Conservation (phyloP, 495 filamentous ascomycete species). For the Aspergillus nanangensis region DNA sequence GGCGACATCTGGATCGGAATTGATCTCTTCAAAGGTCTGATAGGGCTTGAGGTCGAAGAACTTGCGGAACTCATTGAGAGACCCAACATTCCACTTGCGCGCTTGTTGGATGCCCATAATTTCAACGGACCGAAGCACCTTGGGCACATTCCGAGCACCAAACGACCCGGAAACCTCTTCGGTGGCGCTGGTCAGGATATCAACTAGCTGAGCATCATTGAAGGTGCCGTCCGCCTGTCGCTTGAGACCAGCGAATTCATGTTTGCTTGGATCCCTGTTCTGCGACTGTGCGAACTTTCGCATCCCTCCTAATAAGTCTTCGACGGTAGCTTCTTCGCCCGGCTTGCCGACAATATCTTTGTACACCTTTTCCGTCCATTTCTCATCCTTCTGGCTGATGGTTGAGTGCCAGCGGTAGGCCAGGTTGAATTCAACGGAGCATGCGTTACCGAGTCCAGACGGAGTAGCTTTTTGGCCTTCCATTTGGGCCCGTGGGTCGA, state of each 20-base stretch:
- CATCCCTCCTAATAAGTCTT: slow-evolving; percentile 51
- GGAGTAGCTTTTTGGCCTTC: slow-evolving; percentile 9
- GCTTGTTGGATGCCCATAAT: slow-evolving; percentile 71
- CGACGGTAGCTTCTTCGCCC: slow-evolving; percentile 38
- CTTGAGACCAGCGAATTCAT: slow-evolving; percentile 7
- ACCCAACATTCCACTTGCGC: slow-evolving; percentile 65
- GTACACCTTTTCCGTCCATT: slow-evolving; percentile 39
- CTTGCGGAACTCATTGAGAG: slow-evolving; percentile 72
- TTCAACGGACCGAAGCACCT: slow-evolving; percentile 63
- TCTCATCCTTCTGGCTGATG: slow-evolving; percentile 36
- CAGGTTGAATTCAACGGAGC: slow-evolving; percentile 49
- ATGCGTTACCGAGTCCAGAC: slow-evolving; percentile 43
- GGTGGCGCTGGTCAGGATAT: slow-evolving; percentile 8
- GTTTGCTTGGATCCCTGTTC: slow-evolving; percentile 19
- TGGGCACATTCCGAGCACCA: slow-evolving; percentile 63
- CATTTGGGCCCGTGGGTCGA: slow-evolving; percentile 20
- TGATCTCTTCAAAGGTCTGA: slow-evolving; percentile 71
- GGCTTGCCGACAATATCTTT: slow-evolving; percentile 24
- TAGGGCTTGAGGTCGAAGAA: slow-evolving; percentile 69
- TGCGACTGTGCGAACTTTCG: slow-evolving; percentile 38
- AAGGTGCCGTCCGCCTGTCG: slow-evolving; percentile 8
- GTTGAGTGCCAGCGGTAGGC: slow-evolving; percentile 47
- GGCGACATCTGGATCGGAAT: slow-evolving; percentile 58
- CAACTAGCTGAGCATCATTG: slow-evolving; percentile 14
- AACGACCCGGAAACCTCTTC: slow-evolving; percentile 29